These are phyloP conservation scores for Pichia heedii DNA, from an alignment of 805 yeast genomes.

Conservation along the genomic window DNA sequence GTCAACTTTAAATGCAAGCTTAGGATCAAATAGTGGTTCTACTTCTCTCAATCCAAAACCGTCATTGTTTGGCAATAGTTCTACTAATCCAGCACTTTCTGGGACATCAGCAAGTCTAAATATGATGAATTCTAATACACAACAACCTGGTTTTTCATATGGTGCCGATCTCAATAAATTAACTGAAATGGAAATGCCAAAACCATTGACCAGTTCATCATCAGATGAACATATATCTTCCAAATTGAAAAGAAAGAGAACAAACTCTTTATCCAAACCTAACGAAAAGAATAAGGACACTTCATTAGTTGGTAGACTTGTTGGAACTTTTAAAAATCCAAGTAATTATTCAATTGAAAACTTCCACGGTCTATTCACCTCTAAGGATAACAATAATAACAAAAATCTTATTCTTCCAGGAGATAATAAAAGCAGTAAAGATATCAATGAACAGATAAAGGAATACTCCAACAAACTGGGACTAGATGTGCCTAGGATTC, in stretches of 20 bases:
- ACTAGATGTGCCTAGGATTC: slow-evolving; percentile 5
- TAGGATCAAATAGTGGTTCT: slow-evolving; percentile 15
- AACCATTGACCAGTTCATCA: slow-evolving; percentile 18
- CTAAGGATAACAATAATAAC: slow-evolving; percentile 5
- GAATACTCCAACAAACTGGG: neutral
- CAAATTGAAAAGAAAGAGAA: slow-evolving; percentile 18
- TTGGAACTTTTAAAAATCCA: slow-evolving; percentile 17
- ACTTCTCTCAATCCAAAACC: slow-evolving; percentile 6
- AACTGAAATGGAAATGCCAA: slow-evolving; percentile 22
- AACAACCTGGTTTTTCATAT: slow-evolving; percentile 6
- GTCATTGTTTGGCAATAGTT: slow-evolving; percentile 20
- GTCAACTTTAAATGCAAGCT: neutral
- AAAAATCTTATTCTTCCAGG: neutral
- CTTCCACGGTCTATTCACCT: slow-evolving; percentile 26
- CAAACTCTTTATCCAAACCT: slow-evolving; percentile 14
- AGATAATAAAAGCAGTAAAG: neutral
- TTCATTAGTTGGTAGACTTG: slow-evolving; percentile 8
- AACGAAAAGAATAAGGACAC: slow-evolving; percentile 4
- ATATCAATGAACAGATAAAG: neutral
- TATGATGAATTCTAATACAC: too few species aligned
- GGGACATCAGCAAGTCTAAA: slow-evolving; percentile 6
- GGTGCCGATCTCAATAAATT: slow-evolving; percentile 16
- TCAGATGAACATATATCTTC: neutral
- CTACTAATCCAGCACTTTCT: slow-evolving; percentile 9
- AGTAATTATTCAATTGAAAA: slow-evolving; percentile 18